A percentile compares a stretch with the other conserved stretches of the same genome.
Evolutionary conservation across 2,329 filamentous ascomycete species (phyloP).

Genomic region (Trichoderma sp.): DNA sequence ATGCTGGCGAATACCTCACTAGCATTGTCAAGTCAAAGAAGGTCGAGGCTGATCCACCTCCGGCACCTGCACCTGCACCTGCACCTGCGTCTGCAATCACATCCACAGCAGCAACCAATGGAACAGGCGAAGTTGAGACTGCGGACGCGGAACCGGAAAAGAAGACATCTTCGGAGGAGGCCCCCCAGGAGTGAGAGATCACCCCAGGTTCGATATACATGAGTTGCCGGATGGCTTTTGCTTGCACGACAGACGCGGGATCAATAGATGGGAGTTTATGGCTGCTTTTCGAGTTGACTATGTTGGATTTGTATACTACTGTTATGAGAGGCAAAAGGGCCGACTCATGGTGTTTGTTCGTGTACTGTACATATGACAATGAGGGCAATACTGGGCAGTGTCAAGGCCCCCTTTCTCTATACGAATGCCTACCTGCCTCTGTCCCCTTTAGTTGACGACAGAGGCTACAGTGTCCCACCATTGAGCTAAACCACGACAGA

Average conservation of each 20-base stretch:
- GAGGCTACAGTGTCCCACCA: no score
- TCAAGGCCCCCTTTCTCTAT: background rate
- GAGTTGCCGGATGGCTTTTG: background rate
- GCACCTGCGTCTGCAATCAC: background rate
- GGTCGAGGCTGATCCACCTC: constrained; percentile 37
- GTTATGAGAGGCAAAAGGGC: background rate
- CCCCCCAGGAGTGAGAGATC: constrained; percentile 3
- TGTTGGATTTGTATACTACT: constrained; percentile 17
- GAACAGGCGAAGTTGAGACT: constrained; percentile 28
- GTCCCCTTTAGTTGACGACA: no score
- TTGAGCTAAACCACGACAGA: background rate
- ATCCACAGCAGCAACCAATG: constrained; percentile 22
- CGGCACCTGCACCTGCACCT: background rate
- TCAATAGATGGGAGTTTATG: constrained; percentile 27
- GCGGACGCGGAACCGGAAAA: constrained; percentile 30
- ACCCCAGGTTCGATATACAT: background rate
- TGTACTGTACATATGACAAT: constrained; percentile 13
- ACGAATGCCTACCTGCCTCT: background rate
- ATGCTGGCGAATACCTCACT: constrained; percentile 70
- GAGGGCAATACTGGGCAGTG: background rate
- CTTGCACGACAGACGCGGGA: constrained; percentile 3
- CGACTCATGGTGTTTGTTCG: background rate
- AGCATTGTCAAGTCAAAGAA: constrained; percentile 65
- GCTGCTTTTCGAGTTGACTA: constrained; percentile 4
- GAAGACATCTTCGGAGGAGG: constrained; percentile 26